Evolutionary conservation across 2,329 filamentous ascomycete species (phyloP).

Genomic region (Lomentospora prolificans): DNA sequence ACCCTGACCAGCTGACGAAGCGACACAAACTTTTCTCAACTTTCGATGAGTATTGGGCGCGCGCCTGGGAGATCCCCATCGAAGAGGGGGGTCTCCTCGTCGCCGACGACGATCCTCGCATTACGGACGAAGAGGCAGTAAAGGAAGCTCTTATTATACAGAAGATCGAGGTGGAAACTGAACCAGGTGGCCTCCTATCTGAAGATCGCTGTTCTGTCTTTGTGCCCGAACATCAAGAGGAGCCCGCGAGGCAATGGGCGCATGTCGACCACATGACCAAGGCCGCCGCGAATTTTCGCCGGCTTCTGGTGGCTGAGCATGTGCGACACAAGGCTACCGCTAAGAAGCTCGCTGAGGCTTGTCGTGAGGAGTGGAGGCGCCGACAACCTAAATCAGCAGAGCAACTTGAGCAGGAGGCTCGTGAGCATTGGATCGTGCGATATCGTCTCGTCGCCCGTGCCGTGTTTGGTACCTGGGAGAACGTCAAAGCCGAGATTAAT

Average conservation of each 20-base stretch:
- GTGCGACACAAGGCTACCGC: slow-evolving; percentile 66
- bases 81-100: slow-evolving; percentile 47
- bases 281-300: slow-evolving; percentile 71
- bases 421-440: slow-evolving; percentile 52
- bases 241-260: slow-evolving; percentile 72
- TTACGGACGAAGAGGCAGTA: slow-evolving; percentile 51
- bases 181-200: slow-evolving; percentile 67
- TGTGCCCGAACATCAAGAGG: slow-evolving; percentile 59
- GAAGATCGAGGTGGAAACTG: slow-evolving; percentile 61
- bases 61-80: slow-evolving; percentile 40
- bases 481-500: slow-evolving; percentile 52
- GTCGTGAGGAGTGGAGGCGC: slow-evolving; percentile 63
- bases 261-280: slow-evolving; percentile 77
- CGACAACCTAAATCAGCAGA: slow-evolving; percentile 68
- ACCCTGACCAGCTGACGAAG: slow-evolving; percentile 47
- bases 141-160: slow-evolving; percentile 62
- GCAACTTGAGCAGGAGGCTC: slow-evolving; percentile 71
- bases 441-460: slow-evolving; percentile 63
- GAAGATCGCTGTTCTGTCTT: slow-evolving; percentile 61
- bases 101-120: slow-evolving; percentile 44
- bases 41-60: slow-evolving; percentile 48
- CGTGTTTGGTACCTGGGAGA: slow-evolving; percentile 51
- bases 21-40: slow-evolving; percentile 41
- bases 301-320: slow-evolving; percentile 70
- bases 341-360: slow-evolving; percentile 70